phyloP scores from a whole-genome alignment of 768 basidiomycete species.

The Sarcodon aspratus region DNA sequence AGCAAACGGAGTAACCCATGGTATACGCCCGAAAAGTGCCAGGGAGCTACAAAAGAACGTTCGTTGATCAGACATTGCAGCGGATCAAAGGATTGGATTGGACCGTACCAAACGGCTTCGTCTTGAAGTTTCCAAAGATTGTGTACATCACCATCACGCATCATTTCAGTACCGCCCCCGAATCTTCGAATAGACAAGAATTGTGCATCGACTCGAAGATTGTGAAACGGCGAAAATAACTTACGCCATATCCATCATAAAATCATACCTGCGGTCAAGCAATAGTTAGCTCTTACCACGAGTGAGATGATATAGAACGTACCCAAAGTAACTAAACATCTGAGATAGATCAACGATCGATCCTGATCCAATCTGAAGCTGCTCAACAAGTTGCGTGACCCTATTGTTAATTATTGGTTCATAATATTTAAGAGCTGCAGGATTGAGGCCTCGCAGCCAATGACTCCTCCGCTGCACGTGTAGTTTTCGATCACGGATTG shows the following conservation, averaged over 20 bases:
- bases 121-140: background rate
- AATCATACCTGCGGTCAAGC: constrained; percentile 5
- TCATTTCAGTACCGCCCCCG: constrained; percentile 1
- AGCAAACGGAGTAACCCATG: constrained; percentile 15
- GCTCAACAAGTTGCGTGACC: constrained; percentile 15
- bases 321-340: constrained; percentile 28
- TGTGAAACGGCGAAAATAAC: background rate
- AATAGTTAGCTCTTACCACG: constrained; percentile 1
- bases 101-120: background rate
- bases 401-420: constrained; percentile 13
- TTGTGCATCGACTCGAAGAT: background rate
- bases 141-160: constrained; percentile 2
- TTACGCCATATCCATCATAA: constrained; percentile 6
- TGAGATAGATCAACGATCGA: constrained; percentile 19
- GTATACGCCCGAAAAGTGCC: constrained; percentile 7
- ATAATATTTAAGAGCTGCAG: constrained; percentile 21
- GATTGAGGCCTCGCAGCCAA: constrained; percentile 28
- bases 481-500: background rate
- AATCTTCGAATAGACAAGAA: background rate
- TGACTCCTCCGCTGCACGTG: constrained; percentile 23
- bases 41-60: constrained; percentile 1
- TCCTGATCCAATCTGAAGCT: constrained; percentile 4
- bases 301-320: constrained; percentile 6
- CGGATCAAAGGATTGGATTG: background rate
- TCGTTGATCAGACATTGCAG: background rate